These are phyloP conservation scores for Neoconidiobolus thromboides DNA, from an alignment of 371 early-diverging fungal species.

Conservation along the genomic window DNA sequence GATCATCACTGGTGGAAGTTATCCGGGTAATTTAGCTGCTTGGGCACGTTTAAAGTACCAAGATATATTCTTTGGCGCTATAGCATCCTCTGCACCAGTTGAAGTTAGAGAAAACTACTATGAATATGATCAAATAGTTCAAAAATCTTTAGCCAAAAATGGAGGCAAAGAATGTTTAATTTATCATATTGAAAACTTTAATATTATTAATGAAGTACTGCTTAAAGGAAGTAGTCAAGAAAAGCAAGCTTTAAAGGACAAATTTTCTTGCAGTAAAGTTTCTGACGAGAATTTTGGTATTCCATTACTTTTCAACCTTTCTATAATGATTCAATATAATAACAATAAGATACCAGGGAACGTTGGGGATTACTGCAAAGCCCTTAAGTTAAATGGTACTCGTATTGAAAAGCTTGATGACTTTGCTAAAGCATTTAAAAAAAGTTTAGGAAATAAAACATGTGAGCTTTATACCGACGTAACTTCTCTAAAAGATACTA, in stretches of 20 bases:
- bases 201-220: neutral
- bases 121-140: constrained; percentile 27
- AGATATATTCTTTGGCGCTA: constrained; percentile 38
- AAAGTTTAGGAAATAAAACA: neutral
- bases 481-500: no score
- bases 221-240: neutral
- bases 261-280: neutral
- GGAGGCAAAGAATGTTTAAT: neutral
- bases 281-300: neutral
- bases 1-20: constrained; percentile 51
- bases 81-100: constrained; percentile 54
- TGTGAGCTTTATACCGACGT: neutral
- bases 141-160: neutral
- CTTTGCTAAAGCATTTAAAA: neutral
- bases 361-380: constrained; percentile 6
- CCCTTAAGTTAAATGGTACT: constrained; percentile 14
- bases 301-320: constrained; percentile 16
- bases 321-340: constrained; percentile 4
- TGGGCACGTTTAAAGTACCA: constrained; percentile 51
- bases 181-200: neutral
- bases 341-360: neutral
- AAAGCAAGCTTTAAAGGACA: neutral
- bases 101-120: constrained; percentile 30
- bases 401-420: neutral
- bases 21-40: constrained; percentile 46